Conservation (phyloP, 768 basidiomycete genomes). For the Inosperma sp. region DNA sequence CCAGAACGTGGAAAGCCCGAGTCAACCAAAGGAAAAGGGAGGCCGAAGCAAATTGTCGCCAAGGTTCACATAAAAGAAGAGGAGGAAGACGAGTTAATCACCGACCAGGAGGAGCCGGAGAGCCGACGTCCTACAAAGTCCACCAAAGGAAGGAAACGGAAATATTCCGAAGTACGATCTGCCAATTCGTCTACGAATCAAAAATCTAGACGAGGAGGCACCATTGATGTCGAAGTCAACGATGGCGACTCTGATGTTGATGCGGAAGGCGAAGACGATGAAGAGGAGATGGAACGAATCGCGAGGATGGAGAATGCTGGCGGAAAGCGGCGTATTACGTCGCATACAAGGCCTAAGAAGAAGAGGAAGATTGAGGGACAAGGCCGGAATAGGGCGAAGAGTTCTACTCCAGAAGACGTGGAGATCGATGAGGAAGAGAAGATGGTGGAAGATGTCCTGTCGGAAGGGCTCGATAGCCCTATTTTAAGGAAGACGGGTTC, state of each 20-base stretch:
- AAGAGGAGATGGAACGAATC: slow-evolving; percentile 2
- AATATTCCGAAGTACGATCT: slow-evolving; percentile 18
- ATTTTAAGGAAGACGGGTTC: not conserved
- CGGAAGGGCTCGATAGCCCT: slow-evolving; percentile 13
- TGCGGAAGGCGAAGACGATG: not conserved
- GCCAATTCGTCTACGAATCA: slow-evolving; percentile 18
- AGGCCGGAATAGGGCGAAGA: too few species aligned
- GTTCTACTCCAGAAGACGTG: slow-evolving; percentile 6
- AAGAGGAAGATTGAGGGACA: slow-evolving; percentile 5
- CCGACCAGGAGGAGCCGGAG: too few species aligned
- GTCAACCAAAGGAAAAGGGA: not conserved
- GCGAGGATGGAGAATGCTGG: not conserved
- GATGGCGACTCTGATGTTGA: not conserved
- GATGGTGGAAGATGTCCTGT: slow-evolving; percentile 17
- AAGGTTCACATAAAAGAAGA: slow-evolving; percentile 3
- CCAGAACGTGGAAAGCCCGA: not conserved
- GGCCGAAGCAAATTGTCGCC: not conserved
- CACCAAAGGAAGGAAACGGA: slow-evolving; percentile 19
- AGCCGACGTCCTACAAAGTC: too few species aligned
- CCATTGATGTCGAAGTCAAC: not conserved
- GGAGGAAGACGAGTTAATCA: slow-evolving; percentile 7
- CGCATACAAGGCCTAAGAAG: not conserved
- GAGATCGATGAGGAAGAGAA: slow-evolving; percentile 19
- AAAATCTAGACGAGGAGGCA: not conserved
- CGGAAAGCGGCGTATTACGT: not conserved